Base-by-base conservation (phyloP, 768 basidiomycete species). In the Calocera viscosa region DNA sequence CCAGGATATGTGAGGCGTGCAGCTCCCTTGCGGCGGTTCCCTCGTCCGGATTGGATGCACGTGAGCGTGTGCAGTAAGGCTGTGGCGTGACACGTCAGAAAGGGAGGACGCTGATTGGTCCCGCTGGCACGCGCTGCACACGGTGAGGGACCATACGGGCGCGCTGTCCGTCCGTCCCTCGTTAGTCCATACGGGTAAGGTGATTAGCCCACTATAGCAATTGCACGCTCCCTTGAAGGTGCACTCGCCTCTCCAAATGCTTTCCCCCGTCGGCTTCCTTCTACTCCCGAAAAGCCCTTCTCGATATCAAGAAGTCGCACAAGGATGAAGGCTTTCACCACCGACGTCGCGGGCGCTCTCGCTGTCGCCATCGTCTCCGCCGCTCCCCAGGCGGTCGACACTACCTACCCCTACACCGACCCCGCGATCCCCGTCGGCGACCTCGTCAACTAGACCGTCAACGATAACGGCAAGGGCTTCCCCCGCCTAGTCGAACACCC, bases 351-450 rank as follows among this genome's bases (percentile, higher is more conserved):
- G 3, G 53, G 53, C 30, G 66, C 66, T 5, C 16, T 40, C 22
- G 69, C 70, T 32, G 66, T 66, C 28, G 34, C 41, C 60, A 16
- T 40, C 60, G 32, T 43, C 32, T 8, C 10, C 41, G 41, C 41
- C 35, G 65, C 40, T 26, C 38, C 63, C 60, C 65, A 66, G 32
- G 34, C 49, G 33, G 67, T 70, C 64, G 64, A 68, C 65, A 64
- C 49, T 8, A 64, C 28, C 10, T 70, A 66, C 47, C 68, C 69
- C 38, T 69, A 70, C 68, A 70, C 66, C 22, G 69, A 68, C 1
- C 69, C 69, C 0, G 67, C 64, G 10, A 40, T 70, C 22, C 69
- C 69, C 3, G 35, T 70, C 33, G 69, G 68, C 26, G 69, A 70
- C 60, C 68, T 64, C 49, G 69, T 66, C 53, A 64, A 70, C 63